Evolutionary conservation across 75 land plant genomes (phyloP).

Genomic region (Selaginella tamariscina): DNA sequence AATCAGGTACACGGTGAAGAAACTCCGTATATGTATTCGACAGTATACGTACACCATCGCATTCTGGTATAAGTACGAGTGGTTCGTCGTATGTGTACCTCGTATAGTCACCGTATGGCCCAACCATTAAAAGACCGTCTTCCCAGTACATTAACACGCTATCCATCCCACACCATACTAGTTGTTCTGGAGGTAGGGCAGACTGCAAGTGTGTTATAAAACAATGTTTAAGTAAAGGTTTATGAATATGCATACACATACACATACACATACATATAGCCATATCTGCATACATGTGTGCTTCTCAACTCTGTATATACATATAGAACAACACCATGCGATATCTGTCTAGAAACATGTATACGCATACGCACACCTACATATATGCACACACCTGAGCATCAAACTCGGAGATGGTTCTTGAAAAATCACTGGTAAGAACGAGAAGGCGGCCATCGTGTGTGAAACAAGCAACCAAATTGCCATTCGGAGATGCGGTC

Average conservation of each 20-base stretch:
- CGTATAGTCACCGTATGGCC: conserved; percentile 67
- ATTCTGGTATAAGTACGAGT: conserved; percentile 75
- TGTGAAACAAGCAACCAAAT: conserved; percentile 59
- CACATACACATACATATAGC: not conserved
- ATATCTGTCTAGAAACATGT: not conserved
- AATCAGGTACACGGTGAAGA: conserved; percentile 86
- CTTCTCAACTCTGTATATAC: no score
- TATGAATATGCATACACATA: not conserved
- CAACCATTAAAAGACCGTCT: conserved; percentile 75
- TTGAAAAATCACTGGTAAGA: conserved; percentile 44
- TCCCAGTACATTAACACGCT: conserved; percentile 94
- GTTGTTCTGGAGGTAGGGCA: conserved; percentile 85
- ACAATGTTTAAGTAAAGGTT: not conserved
- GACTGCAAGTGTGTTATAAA: conserved; percentile 36
- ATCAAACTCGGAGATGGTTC: conserved; percentile 42
- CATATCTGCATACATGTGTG: no score
- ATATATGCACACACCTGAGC: conserved; percentile 47
- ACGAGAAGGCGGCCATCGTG: conserved; percentile 86
- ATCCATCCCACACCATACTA: conserved; percentile 94
- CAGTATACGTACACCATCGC: conserved; percentile 93
- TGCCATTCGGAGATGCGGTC: conserved; percentile 46
- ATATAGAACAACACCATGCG: not conserved
- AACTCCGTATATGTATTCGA: conserved; percentile 94
- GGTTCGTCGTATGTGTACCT: conserved; percentile 83
- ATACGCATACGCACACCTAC: no score